Evolutionary conservation across 1,139 yeast genomes (phyloP).

Genomic region (Hemisphaericaspora subhashii): DNA sequence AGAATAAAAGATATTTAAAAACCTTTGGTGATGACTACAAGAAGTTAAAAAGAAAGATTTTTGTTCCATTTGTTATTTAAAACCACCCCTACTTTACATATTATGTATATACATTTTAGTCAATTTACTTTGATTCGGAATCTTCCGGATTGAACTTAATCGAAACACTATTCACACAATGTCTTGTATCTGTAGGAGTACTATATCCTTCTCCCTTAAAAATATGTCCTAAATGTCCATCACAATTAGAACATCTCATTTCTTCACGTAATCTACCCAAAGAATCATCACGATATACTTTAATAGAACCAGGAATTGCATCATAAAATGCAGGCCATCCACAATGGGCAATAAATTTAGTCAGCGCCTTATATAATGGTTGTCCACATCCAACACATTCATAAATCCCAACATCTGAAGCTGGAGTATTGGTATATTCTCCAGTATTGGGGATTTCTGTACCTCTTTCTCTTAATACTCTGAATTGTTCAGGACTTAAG

Average conservation of each 20-base stretch:
- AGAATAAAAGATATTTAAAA: slow-evolving; percentile 63
- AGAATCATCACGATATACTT: slow-evolving; percentile 56
- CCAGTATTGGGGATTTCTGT: slow-evolving; percentile 88
- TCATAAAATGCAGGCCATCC: slow-evolving; percentile 98
- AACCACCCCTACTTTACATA: no score
- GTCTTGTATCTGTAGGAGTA: slow-evolving; percentile 89
- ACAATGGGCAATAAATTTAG: slow-evolving; percentile 88
- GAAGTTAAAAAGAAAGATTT: slow-evolving; percentile 61
- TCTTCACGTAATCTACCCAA: slow-evolving; percentile 84
- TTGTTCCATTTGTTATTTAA: slow-evolving; percentile 47
- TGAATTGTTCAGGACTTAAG: slow-evolving; percentile 74
- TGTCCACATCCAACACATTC: slow-evolving; percentile 81
- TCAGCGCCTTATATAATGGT: slow-evolving; percentile 74
- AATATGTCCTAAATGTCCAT: slow-evolving; percentile 93
- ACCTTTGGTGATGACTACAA: slow-evolving; percentile 79
- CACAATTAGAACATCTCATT: slow-evolving; percentile 85
- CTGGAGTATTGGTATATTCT: slow-evolving; percentile 53
- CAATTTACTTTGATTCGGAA: slow-evolving; percentile 2
- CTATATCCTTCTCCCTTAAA: slow-evolving; percentile 92
- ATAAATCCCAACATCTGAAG: slow-evolving; percentile 58
- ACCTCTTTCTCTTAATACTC: slow-evolving; percentile 73
- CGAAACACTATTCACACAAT: slow-evolving; percentile 88
- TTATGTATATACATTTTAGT: no score
- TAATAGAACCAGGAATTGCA: slow-evolving; percentile 80
- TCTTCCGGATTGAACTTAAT: slow-evolving; percentile 54